Conservation (phyloP, 148 eudicot genomes). For the Fagopyrum homotropicum region DNA sequence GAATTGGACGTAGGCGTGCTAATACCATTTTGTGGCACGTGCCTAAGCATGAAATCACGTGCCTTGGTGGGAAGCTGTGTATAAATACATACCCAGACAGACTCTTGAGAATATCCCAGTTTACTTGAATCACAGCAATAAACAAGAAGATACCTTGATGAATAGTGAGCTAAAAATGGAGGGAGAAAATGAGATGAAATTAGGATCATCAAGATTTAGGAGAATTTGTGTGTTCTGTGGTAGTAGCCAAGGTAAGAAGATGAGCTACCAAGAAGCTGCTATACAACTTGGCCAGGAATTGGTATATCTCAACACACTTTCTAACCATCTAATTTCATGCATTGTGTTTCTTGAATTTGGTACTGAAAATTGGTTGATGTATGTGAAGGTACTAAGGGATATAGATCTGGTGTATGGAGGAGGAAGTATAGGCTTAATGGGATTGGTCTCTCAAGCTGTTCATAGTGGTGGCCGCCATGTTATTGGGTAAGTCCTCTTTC, state of each 20-base stretch:
- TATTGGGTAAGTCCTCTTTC: conserved; percentile 36
- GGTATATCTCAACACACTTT: conserved; percentile 30
- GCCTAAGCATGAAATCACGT: conserved; percentile 19
- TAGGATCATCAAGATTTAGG: conserved; percentile 52
- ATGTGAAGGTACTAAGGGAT: conserved; percentile 45
- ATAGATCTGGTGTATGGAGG: conserved; percentile 78
- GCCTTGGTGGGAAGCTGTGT: neutral
- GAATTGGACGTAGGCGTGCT: conserved; percentile 20
- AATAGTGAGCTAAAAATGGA: conserved; percentile 38
- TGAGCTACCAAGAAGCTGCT: conserved; percentile 94
- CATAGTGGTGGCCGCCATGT: conserved; percentile 66
- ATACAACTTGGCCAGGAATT: conserved; percentile 80
- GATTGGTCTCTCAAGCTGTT: conserved; percentile 66
- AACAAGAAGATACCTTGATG: neutral
- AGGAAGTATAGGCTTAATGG: conserved; percentile 77
- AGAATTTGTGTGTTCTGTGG: conserved; percentile 97
- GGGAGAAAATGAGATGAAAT: conserved; percentile 43
- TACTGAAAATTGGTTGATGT: neutral
- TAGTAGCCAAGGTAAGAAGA: conserved; percentile 92
- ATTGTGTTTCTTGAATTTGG: neutral
- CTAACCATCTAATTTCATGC: neutral
- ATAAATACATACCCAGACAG: neutral
- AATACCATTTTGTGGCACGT: conserved; percentile 17
- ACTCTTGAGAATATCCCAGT: neutral
- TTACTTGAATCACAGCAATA: conserved; percentile 3